A percentile compares a stretch with the other conserved stretches of the same genome.
Evolutionary conservation across 495 filamentous ascomycete species (phyloP).

Genomic region (Corynascus novoguineensis): DNA sequence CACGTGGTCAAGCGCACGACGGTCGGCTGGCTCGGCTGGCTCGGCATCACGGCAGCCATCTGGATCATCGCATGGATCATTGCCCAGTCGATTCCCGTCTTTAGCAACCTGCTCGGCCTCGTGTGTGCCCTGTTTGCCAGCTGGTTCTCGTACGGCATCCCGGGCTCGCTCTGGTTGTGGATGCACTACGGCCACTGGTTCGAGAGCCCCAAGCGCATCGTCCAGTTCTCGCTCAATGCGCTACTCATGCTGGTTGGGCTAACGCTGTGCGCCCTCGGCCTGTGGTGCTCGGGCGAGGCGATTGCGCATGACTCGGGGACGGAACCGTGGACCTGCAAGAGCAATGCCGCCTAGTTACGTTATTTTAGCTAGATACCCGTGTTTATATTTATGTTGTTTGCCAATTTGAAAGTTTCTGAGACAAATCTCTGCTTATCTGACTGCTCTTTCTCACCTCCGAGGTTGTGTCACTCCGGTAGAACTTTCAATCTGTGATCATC

Average conservation of each 20-base stretch:
- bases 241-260: conserved; percentile 11
- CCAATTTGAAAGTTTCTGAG: no score
- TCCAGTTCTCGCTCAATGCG: conserved; percentile 7
- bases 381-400: neutral
- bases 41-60: conserved; percentile 43
- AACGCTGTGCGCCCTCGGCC: conserved; percentile 11
- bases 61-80: conserved; percentile 59
- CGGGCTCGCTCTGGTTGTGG: conserved; percentile 48
- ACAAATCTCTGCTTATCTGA: no score
- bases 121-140: conserved; percentile 45
- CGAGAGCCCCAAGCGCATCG: conserved; percentile 6
- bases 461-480: no score
- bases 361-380: conserved; percentile 2
- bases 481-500: no score
- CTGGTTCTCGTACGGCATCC: conserved; percentile 50
- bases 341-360: conserved; percentile 12
- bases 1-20: conserved; percentile 15
- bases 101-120: conserved; percentile 48
- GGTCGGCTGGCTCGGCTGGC: conserved; percentile 34
- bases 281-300: conserved; percentile 19
- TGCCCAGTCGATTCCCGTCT: conserved; percentile 54
- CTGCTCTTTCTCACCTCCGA: no score
- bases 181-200: conserved; percentile 44
- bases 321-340: conserved; percentile 13
- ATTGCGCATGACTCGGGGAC: conserved; percentile 13